Conservation (phyloP, 208 protist genomes). For the Acanthamoeba lugdunensis region DNA sequence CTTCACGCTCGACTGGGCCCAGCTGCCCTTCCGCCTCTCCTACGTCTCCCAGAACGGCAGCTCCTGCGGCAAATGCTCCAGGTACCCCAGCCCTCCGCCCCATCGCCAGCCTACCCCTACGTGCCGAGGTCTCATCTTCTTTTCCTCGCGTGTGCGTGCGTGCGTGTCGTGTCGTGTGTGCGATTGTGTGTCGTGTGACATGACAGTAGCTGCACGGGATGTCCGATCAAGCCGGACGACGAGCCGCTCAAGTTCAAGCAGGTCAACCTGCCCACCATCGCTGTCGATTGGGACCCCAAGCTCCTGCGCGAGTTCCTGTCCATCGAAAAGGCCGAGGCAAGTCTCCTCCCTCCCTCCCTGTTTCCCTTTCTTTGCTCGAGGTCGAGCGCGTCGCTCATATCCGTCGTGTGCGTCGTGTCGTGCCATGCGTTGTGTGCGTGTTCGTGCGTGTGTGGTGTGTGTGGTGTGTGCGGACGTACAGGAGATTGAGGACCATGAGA, state of each 20-base stretch:
- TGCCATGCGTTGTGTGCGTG: too few species aligned
- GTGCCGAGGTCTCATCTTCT: too few species aligned
- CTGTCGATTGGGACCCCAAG: slow-evolving; percentile 42
- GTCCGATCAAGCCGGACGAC: slow-evolving; percentile 31
- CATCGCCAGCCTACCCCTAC: too few species aligned
- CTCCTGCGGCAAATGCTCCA: slow-evolving; percentile 26
- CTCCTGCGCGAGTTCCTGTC: slow-evolving; percentile 11
- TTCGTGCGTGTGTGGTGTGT: too few species aligned
- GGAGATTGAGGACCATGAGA: slow-evolving; percentile 31
- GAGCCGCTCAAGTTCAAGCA: slow-evolving; percentile 34
- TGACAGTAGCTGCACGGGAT: slow-evolving; percentile 7
- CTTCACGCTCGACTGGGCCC: slow-evolving; percentile 4
- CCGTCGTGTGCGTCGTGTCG: too few species aligned
- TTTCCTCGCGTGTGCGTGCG: too few species aligned
- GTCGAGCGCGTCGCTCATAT: too few species aligned
- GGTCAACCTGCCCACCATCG: slow-evolving; percentile 11
- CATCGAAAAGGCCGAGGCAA: slow-evolving; percentile 34
- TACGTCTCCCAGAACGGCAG: neutral
- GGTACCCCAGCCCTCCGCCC: neutral
- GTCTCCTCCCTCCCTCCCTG: too few species aligned
- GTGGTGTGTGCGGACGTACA: neutral
- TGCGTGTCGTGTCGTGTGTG: neutral
- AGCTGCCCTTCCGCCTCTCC: slow-evolving; percentile 35
- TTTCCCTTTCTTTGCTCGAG: neutral
- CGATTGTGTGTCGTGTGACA: neutral